Percentiles rank a stretch among this genome's conserved stretches.
These are phyloP conservation scores for Salix koriyanagi DNA, from an alignment of 345 rosid species.

Conservation along the genomic window DNA sequence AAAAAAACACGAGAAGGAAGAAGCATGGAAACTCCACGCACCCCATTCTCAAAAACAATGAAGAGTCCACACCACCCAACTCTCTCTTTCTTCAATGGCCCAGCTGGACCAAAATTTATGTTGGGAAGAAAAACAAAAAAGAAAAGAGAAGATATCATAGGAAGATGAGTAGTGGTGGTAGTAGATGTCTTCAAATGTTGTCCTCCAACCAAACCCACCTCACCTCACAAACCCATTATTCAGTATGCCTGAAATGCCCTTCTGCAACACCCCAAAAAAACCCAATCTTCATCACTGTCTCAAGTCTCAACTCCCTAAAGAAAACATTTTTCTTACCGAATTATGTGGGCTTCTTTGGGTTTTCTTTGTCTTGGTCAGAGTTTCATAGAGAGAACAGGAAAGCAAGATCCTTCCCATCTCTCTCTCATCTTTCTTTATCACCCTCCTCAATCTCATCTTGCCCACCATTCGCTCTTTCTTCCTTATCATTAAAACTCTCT, in stretches of 20 bases:
- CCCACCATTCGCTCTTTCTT: slow-evolving; percentile 6
- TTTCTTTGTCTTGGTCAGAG: slow-evolving; percentile 82
- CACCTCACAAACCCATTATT: slow-evolving; percentile 7
- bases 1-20: slow-evolving; percentile 10
- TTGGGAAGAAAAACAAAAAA: slow-evolving; percentile 13
- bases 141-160: slow-evolving; percentile 14
- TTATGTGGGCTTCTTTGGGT: slow-evolving; percentile 83
- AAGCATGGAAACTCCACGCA: slow-evolving; percentile 28
- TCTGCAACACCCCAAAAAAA: slow-evolving; percentile 65
- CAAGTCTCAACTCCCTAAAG: slow-evolving; percentile 28
- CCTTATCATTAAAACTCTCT: neutral
- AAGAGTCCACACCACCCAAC: slow-evolving; percentile 32
- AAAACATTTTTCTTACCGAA: slow-evolving; percentile 38
- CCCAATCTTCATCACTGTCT: slow-evolving; percentile 62
- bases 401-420: slow-evolving; percentile 48
- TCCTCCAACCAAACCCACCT: slow-evolving; percentile 58
- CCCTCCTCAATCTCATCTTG: neutral
- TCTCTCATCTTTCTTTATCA: slow-evolving; percentile 2
- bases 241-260: slow-evolving; percentile 50
- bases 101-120: slow-evolving; percentile 52
- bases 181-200: slow-evolving; percentile 28
- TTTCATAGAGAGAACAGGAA: slow-evolving; percentile 61
- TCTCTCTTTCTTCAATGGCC: slow-evolving; percentile 48
- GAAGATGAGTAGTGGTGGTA: neutral
- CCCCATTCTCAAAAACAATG: slow-evolving; percentile 12